These are phyloP conservation scores for Dactylis glomerata DNA, from an alignment of 176 grass and related monocot genomes.

Conservation along the genomic window DNA sequence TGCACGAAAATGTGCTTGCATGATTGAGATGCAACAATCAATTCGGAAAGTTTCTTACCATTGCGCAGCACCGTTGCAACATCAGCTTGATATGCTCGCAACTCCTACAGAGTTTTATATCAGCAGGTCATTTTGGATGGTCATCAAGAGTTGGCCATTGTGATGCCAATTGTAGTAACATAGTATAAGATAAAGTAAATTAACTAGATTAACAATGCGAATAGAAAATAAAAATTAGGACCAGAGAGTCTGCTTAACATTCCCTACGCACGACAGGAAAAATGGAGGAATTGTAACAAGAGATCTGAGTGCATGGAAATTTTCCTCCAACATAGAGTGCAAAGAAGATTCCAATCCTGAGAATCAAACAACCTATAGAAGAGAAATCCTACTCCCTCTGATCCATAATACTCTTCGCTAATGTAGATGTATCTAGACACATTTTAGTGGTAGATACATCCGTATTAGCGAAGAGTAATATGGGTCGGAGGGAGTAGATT, in stretches of 20 bases:
- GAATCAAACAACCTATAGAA: background rate
- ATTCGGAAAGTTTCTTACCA: conserved; percentile 47
- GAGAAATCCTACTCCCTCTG: background rate
- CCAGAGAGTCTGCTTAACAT: background rate
- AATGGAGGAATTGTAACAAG: background rate
- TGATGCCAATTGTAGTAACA: background rate
- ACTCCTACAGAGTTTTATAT: conserved; percentile 55
- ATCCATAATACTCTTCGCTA: too few species aligned
- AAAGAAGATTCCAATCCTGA: background rate
- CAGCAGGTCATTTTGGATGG: conserved; percentile 24
- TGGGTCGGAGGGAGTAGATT: too few species aligned
- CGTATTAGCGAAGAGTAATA: too few species aligned
- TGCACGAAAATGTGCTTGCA: background rate
- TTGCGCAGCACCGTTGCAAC: conserved; percentile 92
- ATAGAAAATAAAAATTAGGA: background rate
- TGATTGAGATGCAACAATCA: conserved; percentile 5
- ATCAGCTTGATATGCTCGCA: conserved; percentile 98
- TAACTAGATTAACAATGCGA: background rate
- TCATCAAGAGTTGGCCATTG: background rate
- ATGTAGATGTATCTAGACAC: too few species aligned
- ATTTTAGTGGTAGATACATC: too few species aligned
- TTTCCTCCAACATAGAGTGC: background rate
- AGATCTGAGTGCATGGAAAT: background rate
- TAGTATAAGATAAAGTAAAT: background rate
- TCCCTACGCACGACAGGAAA: background rate